Conservation (phyloP, 1,284 basidiomycete species). For the Sporisorium sorghi region DNA sequence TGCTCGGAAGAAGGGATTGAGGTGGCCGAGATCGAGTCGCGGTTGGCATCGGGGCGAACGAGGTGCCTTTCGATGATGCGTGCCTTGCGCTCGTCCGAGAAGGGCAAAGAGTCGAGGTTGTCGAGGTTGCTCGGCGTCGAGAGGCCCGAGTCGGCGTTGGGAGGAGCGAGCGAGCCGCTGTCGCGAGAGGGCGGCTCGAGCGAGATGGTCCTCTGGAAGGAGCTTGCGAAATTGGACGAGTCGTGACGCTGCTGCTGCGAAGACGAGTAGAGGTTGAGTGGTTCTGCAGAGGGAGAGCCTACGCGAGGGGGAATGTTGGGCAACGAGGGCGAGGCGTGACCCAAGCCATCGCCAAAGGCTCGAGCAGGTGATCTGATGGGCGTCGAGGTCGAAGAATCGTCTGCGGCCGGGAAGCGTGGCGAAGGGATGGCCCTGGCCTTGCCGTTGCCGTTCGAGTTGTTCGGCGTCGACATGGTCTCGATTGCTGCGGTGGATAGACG, state of each 20-base stretch:
- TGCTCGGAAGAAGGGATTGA: constrained; percentile 40
- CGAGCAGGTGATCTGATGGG: constrained; percentile 45
- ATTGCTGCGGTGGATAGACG: no score
- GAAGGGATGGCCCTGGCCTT: constrained; percentile 39
- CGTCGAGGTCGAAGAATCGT: constrained; percentile 20
- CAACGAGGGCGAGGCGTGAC: constrained; percentile 41
- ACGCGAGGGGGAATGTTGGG: constrained; percentile 59
- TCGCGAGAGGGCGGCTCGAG: constrained; percentile 47
- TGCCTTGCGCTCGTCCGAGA: constrained; percentile 62
- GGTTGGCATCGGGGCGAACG: constrained; percentile 40
- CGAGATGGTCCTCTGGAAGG: constrained; percentile 22
- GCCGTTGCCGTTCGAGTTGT: constrained; percentile 31
- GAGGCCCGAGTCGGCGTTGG: constrained; percentile 40
- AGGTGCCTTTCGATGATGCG: constrained; percentile 60
- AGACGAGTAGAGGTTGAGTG: constrained; percentile 37
- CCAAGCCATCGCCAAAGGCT: constrained; percentile 24
- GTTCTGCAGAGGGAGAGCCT: constrained; percentile 49
- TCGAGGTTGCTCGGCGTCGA: constrained; percentile 52
- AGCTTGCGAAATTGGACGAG: constrained; percentile 24
- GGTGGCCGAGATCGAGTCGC: constrained; percentile 45
- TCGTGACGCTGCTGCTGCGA: constrained; percentile 40
- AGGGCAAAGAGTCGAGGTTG: constrained; percentile 59
- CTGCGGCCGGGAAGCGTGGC: constrained; percentile 11
- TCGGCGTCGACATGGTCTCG: constrained; percentile 46
- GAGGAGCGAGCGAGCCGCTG: constrained; percentile 40